Base-by-base conservation (phyloP, 805 yeast genomes). In the Candida fluviatilis region DNA sequence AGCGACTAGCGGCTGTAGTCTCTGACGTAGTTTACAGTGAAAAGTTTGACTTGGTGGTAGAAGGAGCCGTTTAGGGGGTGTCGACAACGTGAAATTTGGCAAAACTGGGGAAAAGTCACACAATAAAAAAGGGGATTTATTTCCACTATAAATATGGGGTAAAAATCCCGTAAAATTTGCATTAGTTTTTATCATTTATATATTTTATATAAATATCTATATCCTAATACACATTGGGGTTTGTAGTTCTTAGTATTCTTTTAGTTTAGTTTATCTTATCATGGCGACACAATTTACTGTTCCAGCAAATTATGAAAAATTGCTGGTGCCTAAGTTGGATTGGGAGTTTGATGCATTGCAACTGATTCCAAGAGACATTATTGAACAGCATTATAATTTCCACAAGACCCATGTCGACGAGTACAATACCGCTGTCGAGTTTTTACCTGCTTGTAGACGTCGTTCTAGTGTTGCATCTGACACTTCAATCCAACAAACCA, bases 391-490 rank as follows among this genome's bases (percentile, higher is more conserved):
- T 76, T 75, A 81, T 49, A 89, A 89, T 73, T 96, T 89, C 66
- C 96, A 88, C 63, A 93, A 86, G 66, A 86, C 95, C 27, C 89
- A 88, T 56, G 95, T 86, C 50, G 84, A 75, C 58, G 90, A 93
- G 35, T 85, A 78, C 69, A 88, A 88, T 69, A 64, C 80, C 17
- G 88, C 93, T 18, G 60, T 76, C 49, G 95, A 84, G 62, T 82
- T 86, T 65, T 71, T 78, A 37, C 75, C 76, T 8, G 85, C 77
- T 51, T 88, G 95, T 35, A 18, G 35, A 31, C 18, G 35, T 16
- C 18, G 35, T 16, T 16, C 23, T 31, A 31, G 35, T 31, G 35
- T 31, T 21, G 35, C 35, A 6, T 16, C 23, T 31, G 35, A 31
- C 14, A 31, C 35, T 21, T 15, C 18, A 21, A 31, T 31, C 16